A percentile compares a stretch with the other conserved stretches of the same genome.
These are phyloP conservation scores for Ophiocordyceps australis DNA, from an alignment of 2,329 filamentous ascomycete species.

Conservation along the genomic window DNA sequence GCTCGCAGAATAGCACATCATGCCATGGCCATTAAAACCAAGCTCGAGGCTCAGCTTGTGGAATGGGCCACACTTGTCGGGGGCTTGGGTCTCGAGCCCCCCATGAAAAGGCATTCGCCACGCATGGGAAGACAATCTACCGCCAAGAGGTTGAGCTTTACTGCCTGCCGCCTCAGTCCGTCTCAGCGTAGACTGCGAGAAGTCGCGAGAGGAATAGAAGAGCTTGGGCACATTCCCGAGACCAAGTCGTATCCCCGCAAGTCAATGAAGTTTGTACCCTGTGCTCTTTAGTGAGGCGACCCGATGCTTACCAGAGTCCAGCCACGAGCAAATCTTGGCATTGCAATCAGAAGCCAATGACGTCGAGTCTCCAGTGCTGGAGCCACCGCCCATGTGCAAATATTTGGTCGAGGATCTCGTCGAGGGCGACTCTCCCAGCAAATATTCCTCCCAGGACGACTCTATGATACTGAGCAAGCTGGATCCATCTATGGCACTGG, in stretches of 20 bases:
- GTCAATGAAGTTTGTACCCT: conserved; percentile 43
- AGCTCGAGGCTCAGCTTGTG: conserved; percentile 53
- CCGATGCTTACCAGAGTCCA: conserved; percentile 16
- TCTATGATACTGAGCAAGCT: too few relatives aligned
- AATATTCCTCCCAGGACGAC: too few relatives aligned
- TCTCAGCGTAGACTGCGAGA: conserved; percentile 38
- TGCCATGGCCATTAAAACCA: conserved; percentile 49
- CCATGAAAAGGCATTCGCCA: conserved; percentile 26
- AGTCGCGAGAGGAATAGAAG: conserved; percentile 34
- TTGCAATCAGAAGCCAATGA: conserved; percentile 29
- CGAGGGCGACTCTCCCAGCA: conserved; percentile 30
- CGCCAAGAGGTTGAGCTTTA: conserved; percentile 23
- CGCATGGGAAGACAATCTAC: conserved; percentile 17
- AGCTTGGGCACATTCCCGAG: conserved; percentile 42
- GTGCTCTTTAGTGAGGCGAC: not conserved
- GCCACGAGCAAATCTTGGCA: conserved; percentile 44
- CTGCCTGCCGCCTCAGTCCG: conserved; percentile 22
- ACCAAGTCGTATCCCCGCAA: conserved; percentile 47
- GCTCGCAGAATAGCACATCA: conserved; percentile 43
- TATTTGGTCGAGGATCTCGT: conserved; percentile 38
- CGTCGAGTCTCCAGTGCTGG: conserved; percentile 48
- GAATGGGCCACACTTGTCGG: conserved; percentile 53
- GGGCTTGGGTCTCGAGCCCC: conserved; percentile 42
- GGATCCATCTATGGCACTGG: too few relatives aligned
- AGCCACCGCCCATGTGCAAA: conserved; percentile 40